Conservation (phyloP, 192 early-diverging fungal species). For the Backusella luteola region DNA sequence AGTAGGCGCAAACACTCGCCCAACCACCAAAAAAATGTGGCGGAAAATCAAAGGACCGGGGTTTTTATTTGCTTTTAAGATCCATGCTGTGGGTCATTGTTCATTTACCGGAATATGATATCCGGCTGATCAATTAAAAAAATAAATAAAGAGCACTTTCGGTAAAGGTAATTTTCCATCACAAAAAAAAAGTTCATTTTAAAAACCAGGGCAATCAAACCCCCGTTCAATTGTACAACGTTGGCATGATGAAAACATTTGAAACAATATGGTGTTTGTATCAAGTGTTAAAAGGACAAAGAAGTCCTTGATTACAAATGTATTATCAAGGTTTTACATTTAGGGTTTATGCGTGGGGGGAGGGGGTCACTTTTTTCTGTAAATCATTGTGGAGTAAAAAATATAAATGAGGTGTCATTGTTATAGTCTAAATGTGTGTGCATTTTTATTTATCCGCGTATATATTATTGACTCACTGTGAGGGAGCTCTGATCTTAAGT, state of each 20-base stretch:
- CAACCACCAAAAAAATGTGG: background rate
- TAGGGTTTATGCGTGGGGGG: background rate
- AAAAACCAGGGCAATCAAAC: conserved; percentile 4
- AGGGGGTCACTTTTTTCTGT: background rate
- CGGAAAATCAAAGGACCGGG: conserved; percentile 4
- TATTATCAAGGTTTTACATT: background rate
- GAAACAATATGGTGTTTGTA: background rate
- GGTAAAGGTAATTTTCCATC: background rate
- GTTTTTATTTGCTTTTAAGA: background rate
- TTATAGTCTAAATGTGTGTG: background rate
- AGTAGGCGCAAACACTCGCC: background rate
- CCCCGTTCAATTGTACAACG: conserved; percentile 4
- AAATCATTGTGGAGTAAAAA: background rate
- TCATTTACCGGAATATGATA: background rate
- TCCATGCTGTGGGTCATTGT: background rate
- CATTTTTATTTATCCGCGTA: background rate
- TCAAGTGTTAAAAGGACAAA: background rate
- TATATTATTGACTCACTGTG: background rate
- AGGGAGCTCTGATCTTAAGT: background rate
- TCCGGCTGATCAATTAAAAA: background rate
- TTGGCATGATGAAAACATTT: background rate
- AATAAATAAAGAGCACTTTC: background rate
- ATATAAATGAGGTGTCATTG: background rate
- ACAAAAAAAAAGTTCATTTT: background rate
- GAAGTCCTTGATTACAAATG: background rate